These are phyloP conservation scores for Candida tammaniensis DNA, from an alignment of 805 yeast species.

Conservation along the genomic window DNA sequence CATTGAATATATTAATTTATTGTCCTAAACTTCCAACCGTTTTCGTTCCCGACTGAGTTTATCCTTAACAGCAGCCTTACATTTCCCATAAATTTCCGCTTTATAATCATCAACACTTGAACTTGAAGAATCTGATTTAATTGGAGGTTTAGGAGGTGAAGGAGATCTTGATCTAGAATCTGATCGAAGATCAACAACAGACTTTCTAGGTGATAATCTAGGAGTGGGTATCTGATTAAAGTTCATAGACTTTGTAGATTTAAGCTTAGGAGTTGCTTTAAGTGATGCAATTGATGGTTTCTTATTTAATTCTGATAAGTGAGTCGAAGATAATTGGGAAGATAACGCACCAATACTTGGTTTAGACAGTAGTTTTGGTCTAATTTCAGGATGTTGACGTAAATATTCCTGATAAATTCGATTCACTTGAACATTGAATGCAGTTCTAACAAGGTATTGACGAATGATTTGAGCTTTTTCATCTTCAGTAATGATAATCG, in stretches of 20 bases:
- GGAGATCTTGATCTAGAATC: constrained; percentile 1
- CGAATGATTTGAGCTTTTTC: constrained; percentile 23
- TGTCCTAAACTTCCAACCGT: neutral
- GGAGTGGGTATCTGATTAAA: constrained; percentile 2
- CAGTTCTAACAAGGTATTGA: constrained; percentile 48
- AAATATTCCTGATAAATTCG: constrained; percentile 49
- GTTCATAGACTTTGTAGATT: constrained; percentile 6
- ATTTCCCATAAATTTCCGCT: constrained; percentile 25
- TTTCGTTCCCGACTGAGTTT: constrained; percentile 19
- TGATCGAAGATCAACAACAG: constrained; percentile 8
- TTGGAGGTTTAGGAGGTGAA: constrained; percentile 5
- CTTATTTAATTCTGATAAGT: constrained; percentile 6
- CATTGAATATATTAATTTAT: neutral
- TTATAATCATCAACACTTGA: neutral
- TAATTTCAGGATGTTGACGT: constrained; percentile 10
- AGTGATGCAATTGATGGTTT: constrained; percentile 4
- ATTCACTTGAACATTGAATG: constrained; percentile 63
- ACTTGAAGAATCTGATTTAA: constrained; percentile 5
- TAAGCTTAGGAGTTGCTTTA: constrained; percentile 3
- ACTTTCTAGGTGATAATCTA: constrained; percentile 13
- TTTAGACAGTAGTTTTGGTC: neutral
- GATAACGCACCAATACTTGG: neutral
- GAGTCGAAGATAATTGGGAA: neutral
- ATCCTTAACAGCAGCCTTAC: constrained; percentile 24
- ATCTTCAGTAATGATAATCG: neutral